A percentile compares a stretch with the other conserved stretches of the same genome.
Conservation (phyloP, 345 rosid species). For the Cardamine resedifolia region DNA sequence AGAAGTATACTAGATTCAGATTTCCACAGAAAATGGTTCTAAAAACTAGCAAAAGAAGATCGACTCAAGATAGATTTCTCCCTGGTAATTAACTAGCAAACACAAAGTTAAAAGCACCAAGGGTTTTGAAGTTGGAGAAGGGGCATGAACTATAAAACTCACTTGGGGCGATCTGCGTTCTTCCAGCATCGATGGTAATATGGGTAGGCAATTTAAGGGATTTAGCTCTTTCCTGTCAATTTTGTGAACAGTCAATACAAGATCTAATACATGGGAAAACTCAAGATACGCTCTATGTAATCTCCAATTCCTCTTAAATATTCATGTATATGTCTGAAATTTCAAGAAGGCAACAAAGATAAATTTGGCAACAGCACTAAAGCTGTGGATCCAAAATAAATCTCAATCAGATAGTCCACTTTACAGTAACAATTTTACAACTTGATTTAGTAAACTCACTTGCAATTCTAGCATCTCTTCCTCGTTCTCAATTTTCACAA, state of each 20-base stretch:
- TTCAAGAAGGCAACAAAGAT: conserved; percentile 7
- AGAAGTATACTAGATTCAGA: conserved; percentile 16
- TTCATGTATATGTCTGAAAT: not conserved
- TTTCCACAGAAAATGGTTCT: not conserved
- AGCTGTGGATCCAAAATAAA: conserved; percentile 12
- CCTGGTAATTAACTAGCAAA: not conserved
- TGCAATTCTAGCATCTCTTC: conserved; percentile 90
- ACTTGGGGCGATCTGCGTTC: conserved; percentile 99
- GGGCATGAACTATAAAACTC: conserved; percentile 42
- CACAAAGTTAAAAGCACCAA: not conserved
- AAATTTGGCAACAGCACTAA: conserved; percentile 23
- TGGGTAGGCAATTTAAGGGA: conserved; percentile 86
- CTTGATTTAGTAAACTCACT: conserved; percentile 45
- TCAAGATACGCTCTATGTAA: conserved; percentile 2
- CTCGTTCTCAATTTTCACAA: conserved; percentile 86
- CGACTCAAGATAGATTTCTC: not conserved
- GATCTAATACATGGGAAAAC: not conserved
- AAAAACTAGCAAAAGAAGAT: not conserved
- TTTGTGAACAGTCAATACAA: not conserved
- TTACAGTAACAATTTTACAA: not conserved
- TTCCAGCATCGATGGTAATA: conserved; percentile 97
- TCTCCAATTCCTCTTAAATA: conserved; percentile 1
- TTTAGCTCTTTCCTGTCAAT: conserved; percentile 82
- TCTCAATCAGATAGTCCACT: conserved; percentile 6
- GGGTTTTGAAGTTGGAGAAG: not conserved